These are phyloP conservation scores for Rosa lucieae DNA, from an alignment of 306 rosid species.

Conservation along the genomic window DNA sequence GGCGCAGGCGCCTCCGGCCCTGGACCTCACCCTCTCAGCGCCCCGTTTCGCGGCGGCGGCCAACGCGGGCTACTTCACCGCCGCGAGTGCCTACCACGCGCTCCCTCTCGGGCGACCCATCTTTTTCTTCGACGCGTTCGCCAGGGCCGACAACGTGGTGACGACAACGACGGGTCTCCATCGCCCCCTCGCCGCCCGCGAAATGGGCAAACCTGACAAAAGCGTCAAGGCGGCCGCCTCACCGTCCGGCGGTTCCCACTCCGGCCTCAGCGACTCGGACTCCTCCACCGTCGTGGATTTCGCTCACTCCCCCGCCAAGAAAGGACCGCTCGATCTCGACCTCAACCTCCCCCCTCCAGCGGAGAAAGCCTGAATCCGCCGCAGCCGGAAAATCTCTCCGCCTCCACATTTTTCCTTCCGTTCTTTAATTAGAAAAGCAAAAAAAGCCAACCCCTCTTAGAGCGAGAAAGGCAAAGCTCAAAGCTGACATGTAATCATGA, in stretches of 20 bases:
- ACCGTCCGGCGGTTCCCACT: constrained; percentile 12
- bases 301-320: constrained; percentile 24
- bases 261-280: constrained; percentile 46
- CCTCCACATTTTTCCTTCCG: neutral
- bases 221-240: neutral
- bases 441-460: neutral
- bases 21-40: constrained; percentile 32
- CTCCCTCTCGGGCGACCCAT: constrained; percentile 40
- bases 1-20: constrained; percentile 29
- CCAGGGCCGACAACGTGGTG: constrained; percentile 30
- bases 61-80: constrained; percentile 19
- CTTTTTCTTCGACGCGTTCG: constrained; percentile 55
- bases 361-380: constrained; percentile 50
- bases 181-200: constrained; percentile 19
- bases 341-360: constrained; percentile 67
- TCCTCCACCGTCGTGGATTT: constrained; percentile 55
- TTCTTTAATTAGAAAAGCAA: neutral
- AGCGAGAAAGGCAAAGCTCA: constrained; percentile 13
- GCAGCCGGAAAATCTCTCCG: neutral
- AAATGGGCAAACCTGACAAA: constrained; percentile 37
- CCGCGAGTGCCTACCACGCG: constrained; percentile 22
- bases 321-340: constrained; percentile 55
- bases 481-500: constrained; percentile 21
- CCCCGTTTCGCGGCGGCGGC: constrained; percentile 7
- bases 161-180: neutral